Base-by-base conservation (phyloP, 176 grass and related monocot species). In the Thalia dealbata region DNA sequence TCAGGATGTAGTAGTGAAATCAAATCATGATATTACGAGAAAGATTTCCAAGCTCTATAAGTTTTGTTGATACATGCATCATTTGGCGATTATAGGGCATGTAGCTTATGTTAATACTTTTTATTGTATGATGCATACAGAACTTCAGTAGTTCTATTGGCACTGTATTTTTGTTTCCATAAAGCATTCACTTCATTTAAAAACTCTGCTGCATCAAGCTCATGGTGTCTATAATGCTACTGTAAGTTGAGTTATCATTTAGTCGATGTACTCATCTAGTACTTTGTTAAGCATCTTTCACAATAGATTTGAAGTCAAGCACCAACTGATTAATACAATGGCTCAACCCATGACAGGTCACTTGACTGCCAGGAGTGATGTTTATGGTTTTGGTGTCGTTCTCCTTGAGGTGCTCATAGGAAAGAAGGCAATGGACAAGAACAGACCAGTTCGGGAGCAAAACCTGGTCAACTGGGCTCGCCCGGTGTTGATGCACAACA, bases 381-480 rank as follows among this genome's bases (percentile, higher is more conserved):
- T 72, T 10, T 72, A 72, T 72, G 70, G 70, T 54, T 72, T 72
- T 21, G 70, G 70, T 4, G 70, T 72, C 29, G 70, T 72, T 9
- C 70, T 72, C 50, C 70, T 72, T 22, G 70, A 72, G 70, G 54
- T 72, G 70, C 70, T 72, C 14, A 10, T 54, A 11, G 70, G 70
- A 18, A 50, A 30, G 21, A 50, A 52, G 16, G 70, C 70, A 72
- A 72, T 55, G 70, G 70, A 72, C 70, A 72, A 72, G 50, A 72
- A 10, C 18, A 52, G 70, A 52, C 70, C 70, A 72, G n/a, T 10
- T 32, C 48, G 50, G 54, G 70, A 72, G 19, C 70, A 55, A 3
- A 72, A 72, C 50, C 26, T 72, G 10, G 70, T 72, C 6, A 3
- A 55, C 2, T 72, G 70, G 70, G 70, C 70, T 29, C 70, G 50